These are phyloP conservation scores for Penicillium sp. DNA, from an alignment of 2,329 filamentous ascomycete genomes.

Conservation along the genomic window DNA sequence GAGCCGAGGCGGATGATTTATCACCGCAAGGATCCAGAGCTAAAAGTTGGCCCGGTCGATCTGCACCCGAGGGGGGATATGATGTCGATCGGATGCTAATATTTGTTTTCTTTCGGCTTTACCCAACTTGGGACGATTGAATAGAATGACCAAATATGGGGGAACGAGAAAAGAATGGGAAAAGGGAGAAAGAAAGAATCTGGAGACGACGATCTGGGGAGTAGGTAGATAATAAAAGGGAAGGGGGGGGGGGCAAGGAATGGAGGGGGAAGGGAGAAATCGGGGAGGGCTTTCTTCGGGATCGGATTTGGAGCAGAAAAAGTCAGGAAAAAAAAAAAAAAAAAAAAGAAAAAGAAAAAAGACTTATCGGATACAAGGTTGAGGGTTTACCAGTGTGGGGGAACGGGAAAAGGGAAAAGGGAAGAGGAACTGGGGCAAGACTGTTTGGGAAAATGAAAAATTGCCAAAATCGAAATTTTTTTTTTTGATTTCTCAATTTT, in stretches of 20 bases:
- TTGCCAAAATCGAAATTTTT: slow-evolving; percentile 11
- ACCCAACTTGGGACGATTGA: background rate
- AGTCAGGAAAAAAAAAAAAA: slow-evolving; percentile 19
- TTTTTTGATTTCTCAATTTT: background rate
- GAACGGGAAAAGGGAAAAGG: slow-evolving; percentile 17
- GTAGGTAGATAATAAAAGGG: slow-evolving; percentile 22
- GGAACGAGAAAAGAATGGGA: background rate
- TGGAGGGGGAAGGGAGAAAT: slow-evolving; percentile 30
- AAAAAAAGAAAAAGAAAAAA: slow-evolving; percentile 17
- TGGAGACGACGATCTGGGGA: slow-evolving; percentile 32
- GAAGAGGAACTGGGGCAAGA: slow-evolving; percentile 20
- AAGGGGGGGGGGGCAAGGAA: slow-evolving; percentile 19
- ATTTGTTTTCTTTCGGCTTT: background rate
- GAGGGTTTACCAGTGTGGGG: slow-evolving; percentile 19
- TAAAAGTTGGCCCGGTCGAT: slow-evolving; percentile 29
- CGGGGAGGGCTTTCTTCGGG: slow-evolving; percentile 27
- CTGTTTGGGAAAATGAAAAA: slow-evolving; percentile 17
- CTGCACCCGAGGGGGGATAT: slow-evolving; percentile 24
- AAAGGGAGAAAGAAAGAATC: slow-evolving; percentile 18
- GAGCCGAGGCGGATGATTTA: slow-evolving; percentile 25
- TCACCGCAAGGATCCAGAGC: slow-evolving; percentile 22
- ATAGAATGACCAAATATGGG: slow-evolving; percentile 2
- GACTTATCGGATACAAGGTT: slow-evolving; percentile 11
- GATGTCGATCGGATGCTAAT: slow-evolving; percentile 11
- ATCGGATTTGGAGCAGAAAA: slow-evolving; percentile 20